Conservation (phyloP, 257 asterid species). For the Jasminum sambac region DNA sequence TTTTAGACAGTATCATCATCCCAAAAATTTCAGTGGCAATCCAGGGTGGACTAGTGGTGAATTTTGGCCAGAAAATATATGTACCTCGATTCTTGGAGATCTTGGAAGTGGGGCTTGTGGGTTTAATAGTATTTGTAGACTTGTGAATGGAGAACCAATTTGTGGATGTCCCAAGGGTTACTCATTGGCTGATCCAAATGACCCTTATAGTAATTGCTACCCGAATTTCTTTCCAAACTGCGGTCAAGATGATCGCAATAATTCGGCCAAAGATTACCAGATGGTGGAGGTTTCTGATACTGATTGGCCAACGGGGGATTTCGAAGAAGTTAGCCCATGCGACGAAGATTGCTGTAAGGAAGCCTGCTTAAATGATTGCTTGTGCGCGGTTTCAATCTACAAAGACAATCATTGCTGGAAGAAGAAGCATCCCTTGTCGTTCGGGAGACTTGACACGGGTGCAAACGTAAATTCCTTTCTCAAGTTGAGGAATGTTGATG, state of each 20-base stretch:
- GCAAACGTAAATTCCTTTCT: background rate
- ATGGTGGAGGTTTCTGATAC: slow-evolving; percentile 15
- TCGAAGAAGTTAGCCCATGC: background rate
- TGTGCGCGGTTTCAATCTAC: background rate
- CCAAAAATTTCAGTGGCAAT: slow-evolving; percentile 26
- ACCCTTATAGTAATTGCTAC: slow-evolving; percentile 43
- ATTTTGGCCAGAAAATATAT: slow-evolving; percentile 43
- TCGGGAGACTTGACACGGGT: background rate
- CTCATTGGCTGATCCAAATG: slow-evolving; percentile 39
- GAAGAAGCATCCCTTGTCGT: slow-evolving; percentile 2
- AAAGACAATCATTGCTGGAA: background rate
- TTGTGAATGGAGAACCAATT: slow-evolving; percentile 32
- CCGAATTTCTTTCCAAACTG: slow-evolving; percentile 44
- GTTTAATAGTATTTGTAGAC: slow-evolving; percentile 45
- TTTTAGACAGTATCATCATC: slow-evolving; percentile 42
- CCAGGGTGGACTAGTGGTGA: slow-evolving; percentile 31
- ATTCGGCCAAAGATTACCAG: slow-evolving; percentile 21
- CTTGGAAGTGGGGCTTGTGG: slow-evolving; percentile 67
- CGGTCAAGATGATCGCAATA: slow-evolving; percentile 11
- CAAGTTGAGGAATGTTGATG: slow-evolving; percentile 1
- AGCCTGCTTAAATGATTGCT: slow-evolving; percentile 7
- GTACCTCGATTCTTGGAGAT: background rate
- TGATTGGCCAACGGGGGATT: background rate
- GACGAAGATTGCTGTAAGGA: background rate
- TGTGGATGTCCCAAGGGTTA: slow-evolving; percentile 55